Base-by-base conservation (phyloP, 768 basidiomycete genomes). In the Suillus sp. region DNA sequence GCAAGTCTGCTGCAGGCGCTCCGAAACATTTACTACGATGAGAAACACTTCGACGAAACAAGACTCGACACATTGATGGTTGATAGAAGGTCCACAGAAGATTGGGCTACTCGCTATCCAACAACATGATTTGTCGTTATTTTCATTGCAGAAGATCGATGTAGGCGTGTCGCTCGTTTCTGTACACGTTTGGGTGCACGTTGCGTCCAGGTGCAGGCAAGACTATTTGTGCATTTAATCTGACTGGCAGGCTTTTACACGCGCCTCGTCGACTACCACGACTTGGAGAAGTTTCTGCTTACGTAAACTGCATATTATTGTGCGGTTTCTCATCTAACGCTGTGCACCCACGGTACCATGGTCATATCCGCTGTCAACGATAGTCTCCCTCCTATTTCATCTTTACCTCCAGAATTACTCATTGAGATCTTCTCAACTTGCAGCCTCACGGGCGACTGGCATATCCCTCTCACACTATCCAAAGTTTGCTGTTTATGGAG, bases 401-500 rank as follows among this genome's bases (percentile, higher is more conserved):
- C 60, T 37, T 75, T 91, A 18, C 90, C 90, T 0, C 75, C 82
- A 13, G 90, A 92, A 63, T 71, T 92, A 14, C 79, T 91, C 32
- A 78, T 84, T 65, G 83, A 88, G 62, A 84, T 89, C 53, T 91
- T 91, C 73, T 71, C 67, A 9, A 64, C 72, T 4, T 78, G 77
- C 47, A 80, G 77, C 65, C 77, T 78, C 1, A 69, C 71, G n/a
- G 77, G 74, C 32, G 78, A 83, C n/a, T 74, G 83, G 9, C 74
- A 83, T 32, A 76, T 80, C 0, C 85, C 85, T 4, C 72, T 89
- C 59, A 73, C 69, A 20, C 72, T 92, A 43, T 78, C 79, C 32
- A 67, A 72, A 22, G 88, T 92, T 32, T 91, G 86, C 61, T 78
- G 71, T 27, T 77, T 79, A 65, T 93, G 91, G 90, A 79, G 78